phyloP scores from a whole-genome alignment of 2,329 filamentous ascomycete genomes.

The Ophiostoma angusticollis region DNA sequence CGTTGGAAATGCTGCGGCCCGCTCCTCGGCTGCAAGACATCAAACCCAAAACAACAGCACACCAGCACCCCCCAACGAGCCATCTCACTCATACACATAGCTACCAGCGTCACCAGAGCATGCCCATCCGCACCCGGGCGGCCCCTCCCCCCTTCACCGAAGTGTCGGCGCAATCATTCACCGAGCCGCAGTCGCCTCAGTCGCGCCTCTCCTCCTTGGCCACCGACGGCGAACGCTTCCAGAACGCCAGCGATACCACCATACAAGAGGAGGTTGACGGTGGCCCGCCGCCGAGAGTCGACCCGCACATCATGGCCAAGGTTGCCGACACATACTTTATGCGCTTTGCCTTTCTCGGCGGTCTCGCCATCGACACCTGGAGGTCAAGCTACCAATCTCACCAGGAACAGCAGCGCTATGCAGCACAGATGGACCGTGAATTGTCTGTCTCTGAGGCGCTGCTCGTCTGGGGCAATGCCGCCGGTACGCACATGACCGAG shows the following conservation, averaged over 20 bases:
- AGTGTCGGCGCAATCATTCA: conserved; percentile 1
- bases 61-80: not conserved
- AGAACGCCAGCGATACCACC: conserved; percentile 17
- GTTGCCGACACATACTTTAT: conserved; percentile 13
- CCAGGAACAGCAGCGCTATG: conserved; percentile 8
- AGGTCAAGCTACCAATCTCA: not conserved
- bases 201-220: not conserved
- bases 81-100: conserved; percentile 2
- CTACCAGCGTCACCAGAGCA: conserved; percentile 4
- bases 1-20: conserved; percentile 8
- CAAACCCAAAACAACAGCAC: not conserved
- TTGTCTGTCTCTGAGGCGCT: conserved; percentile 12
- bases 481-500: not conserved
- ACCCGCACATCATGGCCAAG: conserved; percentile 14
- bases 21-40: not conserved
- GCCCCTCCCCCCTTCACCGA: not conserved
- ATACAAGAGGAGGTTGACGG: conserved; percentile 15
- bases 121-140: conserved; percentile 4
- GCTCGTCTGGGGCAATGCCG: conserved; percentile 9
- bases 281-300: conserved; percentile 13
- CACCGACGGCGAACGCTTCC: conserved; percentile 9
- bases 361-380: conserved; percentile 9
- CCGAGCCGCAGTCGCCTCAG: conserved; percentile 6
- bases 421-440: conserved; percentile 13
- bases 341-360: conserved; percentile 11